Conservation (phyloP, 257 asterid species). For the Mitragyna speciosa region DNA sequence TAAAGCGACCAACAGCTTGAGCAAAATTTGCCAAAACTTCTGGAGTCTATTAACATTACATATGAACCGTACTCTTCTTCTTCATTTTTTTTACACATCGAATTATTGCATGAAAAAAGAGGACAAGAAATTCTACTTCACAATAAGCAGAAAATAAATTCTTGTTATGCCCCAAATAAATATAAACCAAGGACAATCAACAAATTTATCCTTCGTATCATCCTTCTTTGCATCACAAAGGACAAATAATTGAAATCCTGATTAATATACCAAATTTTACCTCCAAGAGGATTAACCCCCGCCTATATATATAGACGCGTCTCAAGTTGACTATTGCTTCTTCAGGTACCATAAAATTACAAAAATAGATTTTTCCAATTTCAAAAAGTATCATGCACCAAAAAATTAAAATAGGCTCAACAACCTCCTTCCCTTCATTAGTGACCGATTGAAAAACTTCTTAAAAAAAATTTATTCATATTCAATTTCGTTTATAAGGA, state of each 20-base stretch:
- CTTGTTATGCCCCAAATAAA: not conserved
- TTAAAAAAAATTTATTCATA: not conserved
- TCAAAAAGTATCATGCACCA: not conserved
- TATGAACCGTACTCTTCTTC: not conserved
- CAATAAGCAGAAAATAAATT: not conserved
- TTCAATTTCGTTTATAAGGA: not conserved
- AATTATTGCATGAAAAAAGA: not conserved
- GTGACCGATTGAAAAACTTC: not conserved
- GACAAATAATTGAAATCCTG: constrained; percentile 9
- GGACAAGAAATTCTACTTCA: not conserved
- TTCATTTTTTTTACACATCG: not conserved
- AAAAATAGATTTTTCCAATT: not conserved
- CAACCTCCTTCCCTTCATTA: not conserved
- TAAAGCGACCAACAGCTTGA: too few species aligned
- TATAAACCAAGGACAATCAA: not conserved
- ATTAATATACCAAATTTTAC: constrained; percentile 37
- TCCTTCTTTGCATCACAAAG: not conserved
- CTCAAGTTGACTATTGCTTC: too few species aligned
- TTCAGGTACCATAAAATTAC: not conserved
- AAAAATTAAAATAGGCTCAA: not conserved
- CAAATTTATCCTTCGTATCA: not conserved
- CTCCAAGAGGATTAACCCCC: constrained; percentile 99
- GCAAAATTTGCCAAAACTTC: too few species aligned
- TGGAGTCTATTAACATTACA: too few species aligned
- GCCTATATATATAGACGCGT: constrained; percentile 91